These are phyloP conservation scores for Penicillium sp. DNA, from an alignment of 2,329 filamentous ascomycete species.

Conservation along the genomic window DNA sequence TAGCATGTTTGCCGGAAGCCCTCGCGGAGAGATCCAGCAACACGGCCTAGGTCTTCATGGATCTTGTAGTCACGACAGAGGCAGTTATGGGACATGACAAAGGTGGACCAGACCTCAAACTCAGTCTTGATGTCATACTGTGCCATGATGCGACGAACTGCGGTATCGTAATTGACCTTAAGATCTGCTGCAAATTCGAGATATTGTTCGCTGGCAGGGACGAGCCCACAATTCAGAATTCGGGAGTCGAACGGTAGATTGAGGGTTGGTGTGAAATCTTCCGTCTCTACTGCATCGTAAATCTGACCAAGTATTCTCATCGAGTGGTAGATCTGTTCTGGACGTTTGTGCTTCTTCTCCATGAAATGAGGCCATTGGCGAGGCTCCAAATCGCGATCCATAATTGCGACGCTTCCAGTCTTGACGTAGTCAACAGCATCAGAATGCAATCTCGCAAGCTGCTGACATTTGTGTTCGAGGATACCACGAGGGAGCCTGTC, in stretches of 20 bases:
- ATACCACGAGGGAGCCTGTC: conserved; percentile 66
- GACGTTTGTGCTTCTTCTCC: conserved; percentile 61
- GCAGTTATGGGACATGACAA: conserved; percentile 73
- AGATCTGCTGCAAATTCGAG: conserved; percentile 63
- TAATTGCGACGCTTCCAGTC: conserved; percentile 74
- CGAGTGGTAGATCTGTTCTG: conserved; percentile 63
- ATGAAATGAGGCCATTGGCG: conserved; percentile 81
- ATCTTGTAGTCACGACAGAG: conserved; percentile 80
- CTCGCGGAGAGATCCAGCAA: conserved; percentile 66
- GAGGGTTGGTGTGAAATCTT: conserved; percentile 73
- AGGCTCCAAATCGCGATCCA: conserved; percentile 63
- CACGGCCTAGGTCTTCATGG: conserved; percentile 75
- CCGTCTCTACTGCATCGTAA: conserved; percentile 71
- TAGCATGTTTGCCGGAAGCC: conserved; percentile 69
- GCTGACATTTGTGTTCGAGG: conserved; percentile 67
- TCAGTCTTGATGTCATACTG: conserved; percentile 83
- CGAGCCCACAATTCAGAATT: conserved; percentile 63
- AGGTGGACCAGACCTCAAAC: conserved; percentile 89
- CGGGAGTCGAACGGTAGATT: conserved; percentile 72
- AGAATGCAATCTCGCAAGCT: conserved; percentile 79
- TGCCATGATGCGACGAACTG: conserved; percentile 76
- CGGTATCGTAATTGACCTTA: conserved; percentile 76
- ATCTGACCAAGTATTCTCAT: conserved; percentile 73
- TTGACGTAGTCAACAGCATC: conserved; percentile 94
- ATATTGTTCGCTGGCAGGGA: conserved; percentile 52